Conservation (phyloP, 2,329 filamentous ascomycete genomes). For the Boeremia exigua region DNA sequence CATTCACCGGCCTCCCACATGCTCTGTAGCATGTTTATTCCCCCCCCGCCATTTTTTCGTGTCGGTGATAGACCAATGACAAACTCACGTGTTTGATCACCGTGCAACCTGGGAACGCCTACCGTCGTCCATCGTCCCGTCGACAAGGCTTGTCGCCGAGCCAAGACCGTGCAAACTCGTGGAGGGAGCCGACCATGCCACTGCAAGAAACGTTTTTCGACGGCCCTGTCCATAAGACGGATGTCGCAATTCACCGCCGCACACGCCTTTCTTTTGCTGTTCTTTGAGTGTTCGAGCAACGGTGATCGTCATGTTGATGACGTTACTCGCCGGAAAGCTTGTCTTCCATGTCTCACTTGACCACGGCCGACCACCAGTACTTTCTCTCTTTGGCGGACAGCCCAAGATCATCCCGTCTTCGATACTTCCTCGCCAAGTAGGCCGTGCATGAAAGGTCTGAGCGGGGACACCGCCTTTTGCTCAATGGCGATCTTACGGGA, state of each 20-base stretch:
- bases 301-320: conserved; percentile 33
- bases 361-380: conserved; percentile 14
- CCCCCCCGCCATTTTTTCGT: not conserved
- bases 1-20: conserved; percentile 2
- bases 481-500: conserved; percentile 26
- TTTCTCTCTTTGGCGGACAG: conserved; percentile 21
- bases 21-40: not conserved
- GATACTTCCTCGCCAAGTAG: conserved; percentile 3
- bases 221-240: conserved; percentile 10
- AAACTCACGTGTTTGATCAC: conserved; percentile 28
- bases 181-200: conserved; percentile 13
- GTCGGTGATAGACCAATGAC: conserved; percentile 14
- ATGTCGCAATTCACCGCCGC: conserved; percentile 29
- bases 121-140: conserved; percentile 20
- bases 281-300: conserved; percentile 19
- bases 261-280: conserved; percentile 11
- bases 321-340: conserved; percentile 22
- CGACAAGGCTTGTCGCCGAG: conserved; percentile 16
- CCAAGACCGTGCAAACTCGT: conserved; percentile 19
- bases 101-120: conserved; percentile 21
- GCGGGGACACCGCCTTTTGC: conserved; percentile 32
- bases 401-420: conserved; percentile 20
- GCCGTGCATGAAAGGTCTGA: conserved; percentile 8
- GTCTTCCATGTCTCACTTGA: conserved; percentile 17
- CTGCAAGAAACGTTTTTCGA: conserved; percentile 23